A percentile compares a stretch with the other conserved stretches of the same genome.
Evolutionary conservation across 1,139 yeast species (phyloP).

Genomic region (Suhomyces bolitotheri): DNA sequence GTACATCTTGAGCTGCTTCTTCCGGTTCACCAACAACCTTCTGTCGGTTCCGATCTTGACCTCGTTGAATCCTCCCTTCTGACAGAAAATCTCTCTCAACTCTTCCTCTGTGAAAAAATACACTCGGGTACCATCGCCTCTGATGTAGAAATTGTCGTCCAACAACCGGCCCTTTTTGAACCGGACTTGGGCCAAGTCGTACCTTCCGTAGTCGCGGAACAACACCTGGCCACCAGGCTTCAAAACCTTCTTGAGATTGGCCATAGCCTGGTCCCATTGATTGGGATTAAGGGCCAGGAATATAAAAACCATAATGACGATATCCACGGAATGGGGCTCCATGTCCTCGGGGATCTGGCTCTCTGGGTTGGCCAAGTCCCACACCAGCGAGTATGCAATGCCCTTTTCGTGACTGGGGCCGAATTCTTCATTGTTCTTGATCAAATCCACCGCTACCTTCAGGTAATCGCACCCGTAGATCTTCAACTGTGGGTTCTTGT

Average conservation of each 20-base stretch:
- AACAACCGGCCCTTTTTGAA: conserved; percentile 85
- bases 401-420: conserved; percentile 46
- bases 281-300: conserved; percentile 89
- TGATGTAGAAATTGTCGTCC: conserved; percentile 89
- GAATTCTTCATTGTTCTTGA: conserved; percentile 62
- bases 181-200: conserved; percentile 92
- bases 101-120: conserved; percentile 96
- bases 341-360: conserved; percentile 80
- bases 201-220: conserved; percentile 93
- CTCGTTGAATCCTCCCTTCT: conserved; percentile 58
- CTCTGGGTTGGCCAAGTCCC: conserved; percentile 88
- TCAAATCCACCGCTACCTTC: conserved; percentile 85
- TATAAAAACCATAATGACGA: conserved; percentile 90
- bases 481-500: conserved; percentile 71
- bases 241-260: conserved; percentile 65
- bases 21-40: conserved; percentile 85
- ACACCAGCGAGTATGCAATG: conserved; percentile 79
- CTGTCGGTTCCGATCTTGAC: conserved; percentile 86
- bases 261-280: conserved; percentile 84
- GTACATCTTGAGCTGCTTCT: conserved; percentile 91
- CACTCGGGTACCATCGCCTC: conserved; percentile 98
- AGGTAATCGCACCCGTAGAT: conserved; percentile 90
- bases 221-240: conserved; percentile 92
- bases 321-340: conserved; percentile 79
- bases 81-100: conserved; percentile 69